phyloP scores from a whole-genome alignment of 129 eudicot genomes.

The Rutidosis leptorrhynchoides region DNA sequence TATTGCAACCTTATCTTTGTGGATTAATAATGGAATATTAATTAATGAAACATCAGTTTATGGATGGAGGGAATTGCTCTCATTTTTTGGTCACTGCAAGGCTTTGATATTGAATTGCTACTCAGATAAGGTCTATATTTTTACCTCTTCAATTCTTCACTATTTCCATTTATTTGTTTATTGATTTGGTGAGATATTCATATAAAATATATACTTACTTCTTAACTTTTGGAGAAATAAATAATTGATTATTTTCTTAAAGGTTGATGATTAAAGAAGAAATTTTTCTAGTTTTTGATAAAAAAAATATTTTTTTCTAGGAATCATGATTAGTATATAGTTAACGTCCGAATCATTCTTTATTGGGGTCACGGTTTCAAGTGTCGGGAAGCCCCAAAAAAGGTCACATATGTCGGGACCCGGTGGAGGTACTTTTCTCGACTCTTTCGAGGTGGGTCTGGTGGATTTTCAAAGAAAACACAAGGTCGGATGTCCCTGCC shows the following conservation, averaged over 20 bases:
- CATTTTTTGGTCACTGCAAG: slow-evolving; percentile 31
- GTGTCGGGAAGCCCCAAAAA: no score
- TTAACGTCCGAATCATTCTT: no score
- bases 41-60: not conserved
- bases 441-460: no score
- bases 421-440: no score
- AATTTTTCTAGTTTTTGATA: not conserved
- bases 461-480: no score
- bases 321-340: no score
- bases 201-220: not conserved
- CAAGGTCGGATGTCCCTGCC: no score
- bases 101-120: slow-evolving; percentile 24
- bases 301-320: no score
- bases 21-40: slow-evolving; percentile 6
- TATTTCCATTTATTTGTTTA: not conserved
- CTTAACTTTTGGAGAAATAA: not conserved
- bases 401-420: no score
- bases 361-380: no score
- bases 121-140: slow-evolving; percentile 15
- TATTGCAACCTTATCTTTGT: slow-evolving; percentile 16
- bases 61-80: slow-evolving; percentile 29
- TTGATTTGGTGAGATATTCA: not conserved
- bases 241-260: not conserved
- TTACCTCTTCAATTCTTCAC: slow-evolving; percentile 1
- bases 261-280: not conserved